Evolutionary conservation across 768 basidiomycete genomes (phyloP).

Genomic region (Pleurotus cornucopiae): DNA sequence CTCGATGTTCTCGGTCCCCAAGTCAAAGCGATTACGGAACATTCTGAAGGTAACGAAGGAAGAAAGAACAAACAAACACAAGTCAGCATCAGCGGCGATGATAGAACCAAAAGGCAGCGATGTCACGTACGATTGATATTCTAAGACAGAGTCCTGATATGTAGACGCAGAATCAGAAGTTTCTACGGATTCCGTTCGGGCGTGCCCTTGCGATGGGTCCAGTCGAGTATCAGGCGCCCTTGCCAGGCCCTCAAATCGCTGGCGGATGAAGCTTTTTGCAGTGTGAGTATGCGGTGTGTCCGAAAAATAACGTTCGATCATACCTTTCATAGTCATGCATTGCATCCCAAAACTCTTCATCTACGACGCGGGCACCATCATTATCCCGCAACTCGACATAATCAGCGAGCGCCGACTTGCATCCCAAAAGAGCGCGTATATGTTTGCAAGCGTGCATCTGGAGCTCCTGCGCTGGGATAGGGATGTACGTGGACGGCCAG

Average conservation of each 20-base stretch:
- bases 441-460: slow-evolving; percentile 47
- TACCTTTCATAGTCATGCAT: slow-evolving; percentile 38
- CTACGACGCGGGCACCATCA: slow-evolving; percentile 16
- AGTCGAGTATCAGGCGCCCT: neutral
- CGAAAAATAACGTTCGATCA: slow-evolving; percentile 5
- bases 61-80: neutral
- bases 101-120: neutral
- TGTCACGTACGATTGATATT: slow-evolving; percentile 8
- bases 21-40: slow-evolving; percentile 8
- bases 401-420: slow-evolving; percentile 36
- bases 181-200: slow-evolving; percentile 8
- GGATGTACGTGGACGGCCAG: slow-evolving; percentile 39
- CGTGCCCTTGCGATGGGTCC: slow-evolving; percentile 8
- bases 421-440: slow-evolving; percentile 38
- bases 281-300: neutral
- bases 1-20: neutral
- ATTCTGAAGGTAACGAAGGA: neutral
- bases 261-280: slow-evolving; percentile 17
- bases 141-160: slow-evolving; percentile 10
- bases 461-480: slow-evolving; percentile 36
- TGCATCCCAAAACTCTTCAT: slow-evolving; percentile 22
- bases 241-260: slow-evolving; percentile 19
- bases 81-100: neutral
- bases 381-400: slow-evolving; percentile 22
- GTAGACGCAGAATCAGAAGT: slow-evolving; percentile 7